These are phyloP conservation scores for Cutaneotrichosporon sp. DNA, from an alignment of 1,284 basidiomycete species.

Conservation along the genomic window DNA sequence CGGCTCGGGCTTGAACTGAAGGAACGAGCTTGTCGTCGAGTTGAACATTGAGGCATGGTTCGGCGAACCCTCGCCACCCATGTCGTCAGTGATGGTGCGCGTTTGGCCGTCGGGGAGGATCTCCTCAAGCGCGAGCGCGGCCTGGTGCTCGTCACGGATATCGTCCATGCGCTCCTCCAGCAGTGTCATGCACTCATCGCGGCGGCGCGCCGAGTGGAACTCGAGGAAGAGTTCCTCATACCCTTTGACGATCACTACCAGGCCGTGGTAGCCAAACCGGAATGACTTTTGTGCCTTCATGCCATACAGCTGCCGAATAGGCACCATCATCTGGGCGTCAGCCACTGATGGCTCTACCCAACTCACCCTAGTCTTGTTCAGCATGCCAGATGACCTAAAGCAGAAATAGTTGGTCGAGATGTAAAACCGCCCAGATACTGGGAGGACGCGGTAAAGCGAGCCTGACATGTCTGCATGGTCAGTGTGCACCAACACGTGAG, in stretches of 20 bases:
- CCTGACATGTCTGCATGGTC: slow-evolving; percentile 68
- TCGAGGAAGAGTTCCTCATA: slow-evolving; percentile 97
- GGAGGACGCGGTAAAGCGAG: slow-evolving; percentile 76
- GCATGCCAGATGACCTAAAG: slow-evolving; percentile 74
- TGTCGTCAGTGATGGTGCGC: background rate
- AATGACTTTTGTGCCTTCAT: slow-evolving; percentile 80
- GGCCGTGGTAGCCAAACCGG: slow-evolving; percentile 79
- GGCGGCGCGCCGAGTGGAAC: slow-evolving; percentile 70
- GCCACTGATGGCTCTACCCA: no score
- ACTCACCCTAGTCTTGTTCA: slow-evolving; percentile 70
- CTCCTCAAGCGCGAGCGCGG: slow-evolving; percentile 1
- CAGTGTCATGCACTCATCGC: slow-evolving; percentile 66
- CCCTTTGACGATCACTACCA: slow-evolving; percentile 84
- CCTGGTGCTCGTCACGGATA: slow-evolving; percentile 31
- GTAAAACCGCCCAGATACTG: slow-evolving; percentile 77
- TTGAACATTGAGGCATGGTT: slow-evolving; percentile 63
- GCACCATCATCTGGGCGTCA: slow-evolving; percentile 75
- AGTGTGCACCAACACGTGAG: slow-evolving; percentile 16
- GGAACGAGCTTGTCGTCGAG: slow-evolving; percentile 82
- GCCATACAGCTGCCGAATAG: slow-evolving; percentile 78
- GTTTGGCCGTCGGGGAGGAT: background rate
- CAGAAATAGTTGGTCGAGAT: slow-evolving; percentile 83
- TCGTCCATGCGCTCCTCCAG: slow-evolving; percentile 77
- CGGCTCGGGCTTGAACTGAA: slow-evolving; percentile 86
- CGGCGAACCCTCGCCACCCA: background rate